Percentiles rank a stretch among this genome's conserved stretches.
These are phyloP conservation scores for Lactarius pseudohatsudake DNA, from an alignment of 768 basidiomycete species.

Conservation along the genomic window DNA sequence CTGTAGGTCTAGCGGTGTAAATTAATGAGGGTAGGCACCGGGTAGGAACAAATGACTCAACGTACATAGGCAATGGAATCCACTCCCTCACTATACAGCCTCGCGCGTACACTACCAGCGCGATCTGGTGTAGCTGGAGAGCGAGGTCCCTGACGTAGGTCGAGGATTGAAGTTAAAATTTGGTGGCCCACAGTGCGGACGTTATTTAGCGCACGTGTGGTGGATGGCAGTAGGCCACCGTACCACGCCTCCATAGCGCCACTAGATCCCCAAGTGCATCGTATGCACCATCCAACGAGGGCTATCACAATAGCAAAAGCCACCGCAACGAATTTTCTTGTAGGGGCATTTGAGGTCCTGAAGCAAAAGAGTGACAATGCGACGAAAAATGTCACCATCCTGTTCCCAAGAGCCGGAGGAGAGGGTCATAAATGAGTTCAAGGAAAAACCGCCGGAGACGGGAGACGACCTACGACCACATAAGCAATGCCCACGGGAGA, in stretches of 20 bases:
- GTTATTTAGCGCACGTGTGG: neutral
- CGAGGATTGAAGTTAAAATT: neutral
- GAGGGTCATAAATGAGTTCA: neutral
- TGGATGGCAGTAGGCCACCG: neutral
- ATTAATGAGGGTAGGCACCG: neutral
- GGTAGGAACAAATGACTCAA: neutral
- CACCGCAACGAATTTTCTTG: slow-evolving; percentile 1
- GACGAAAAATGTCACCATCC: slow-evolving; percentile 15
- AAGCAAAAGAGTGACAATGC: slow-evolving; percentile 14
- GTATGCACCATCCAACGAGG: slow-evolving; percentile 3
- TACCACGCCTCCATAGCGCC: neutral
- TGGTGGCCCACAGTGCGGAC: too few relatives aligned
- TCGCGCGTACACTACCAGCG: neutral
- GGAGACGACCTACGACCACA: slow-evolving; percentile 52
- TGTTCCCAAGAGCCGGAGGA: neutral
- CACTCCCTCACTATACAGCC: neutral
- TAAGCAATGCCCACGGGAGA: slow-evolving; percentile 53
- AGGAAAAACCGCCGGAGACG: too few relatives aligned
- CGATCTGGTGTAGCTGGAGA: neutral
- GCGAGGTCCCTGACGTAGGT: neutral
- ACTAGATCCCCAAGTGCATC: neutral
- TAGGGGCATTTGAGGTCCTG: neutral
- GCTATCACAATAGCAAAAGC: neutral
- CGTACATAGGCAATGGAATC: neutral
- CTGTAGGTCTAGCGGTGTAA: neutral